Evolutionary conservation across 345 rosid species (phyloP), one percentile per base, ranked within the genome.

Genomic region (Camelina hispida): DNA sequence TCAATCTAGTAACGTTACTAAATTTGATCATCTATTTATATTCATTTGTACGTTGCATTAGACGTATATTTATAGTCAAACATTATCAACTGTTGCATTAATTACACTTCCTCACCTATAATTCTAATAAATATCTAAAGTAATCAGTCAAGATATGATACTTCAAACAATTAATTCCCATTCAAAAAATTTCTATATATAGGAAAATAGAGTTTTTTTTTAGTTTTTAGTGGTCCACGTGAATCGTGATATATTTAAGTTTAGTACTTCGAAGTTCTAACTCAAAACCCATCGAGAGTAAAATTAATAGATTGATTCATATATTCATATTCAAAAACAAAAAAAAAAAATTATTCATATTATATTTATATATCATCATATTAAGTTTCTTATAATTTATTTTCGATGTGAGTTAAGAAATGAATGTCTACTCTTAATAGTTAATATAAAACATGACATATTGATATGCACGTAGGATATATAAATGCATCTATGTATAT

Each of bases 61-160:
- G 11, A 16, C 20, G 9, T 47, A 47, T 47, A 47, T 44, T 44
- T 15, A 6, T 50, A 60, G 48, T 18, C 65, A 60, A 60, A 38
- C 32, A 38, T 60, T 43, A 7, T 51, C 40, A 15, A 37, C 46
- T 23, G 7, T 69, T 46, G 18, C 44, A 76, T 44, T 32, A 55
- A 43, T 62, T 69, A 69, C 35, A 62, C 63, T 54, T 68, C 53
- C 43, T 20, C 64, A 62, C 63, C 47, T 43, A 53, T 54, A 67
- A 59, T 17, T 62, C 25, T 71, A 30, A 50, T 38, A 22, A 17
- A 9, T 25, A 48, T 58, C 14, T 56, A 17, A 30, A 40, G 35
- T 17, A 25, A 67, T 68, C 37, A 51, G 62, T 43, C 30, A 52
- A 52, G 42, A 42, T 10, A 32, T 68, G 56, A 75, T 68, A 13